Base-by-base conservation (phyloP, 139 green algal species). In the Edaphochlamys debaryana region DNA sequence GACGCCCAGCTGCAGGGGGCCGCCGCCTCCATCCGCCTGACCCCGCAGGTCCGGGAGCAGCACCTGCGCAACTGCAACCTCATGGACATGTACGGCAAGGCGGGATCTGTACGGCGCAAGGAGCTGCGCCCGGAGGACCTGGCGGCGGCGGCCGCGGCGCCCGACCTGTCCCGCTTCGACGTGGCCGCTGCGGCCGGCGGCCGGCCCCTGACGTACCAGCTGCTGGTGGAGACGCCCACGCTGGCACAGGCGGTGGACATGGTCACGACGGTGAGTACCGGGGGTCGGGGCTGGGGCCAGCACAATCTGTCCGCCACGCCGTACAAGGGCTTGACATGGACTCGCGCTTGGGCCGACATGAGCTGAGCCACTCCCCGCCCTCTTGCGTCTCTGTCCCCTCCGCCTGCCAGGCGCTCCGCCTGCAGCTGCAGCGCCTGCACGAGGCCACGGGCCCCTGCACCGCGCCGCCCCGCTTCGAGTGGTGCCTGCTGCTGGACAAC, bases 401-500 rank as follows among this genome's bases (percentile, higher is more conserved):
- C n/a, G 20, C 27, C 19, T n/a, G 17, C 20, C 73, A 80, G 73
- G 54, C 73, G 27, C 73, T 80, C 20, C 60, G 75, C 15, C 23
- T 48, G 32, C 34, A 52, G 7, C 77, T 22, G 42, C 50, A 88
- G 77, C 60, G 42, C 41, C 74, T 88, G 22, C 82, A 85, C 77
- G 37, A 62, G 30, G 37, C 38, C 60, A 54, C 41, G 32, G 29
- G 23, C 8, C 52, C 73, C 79, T 45, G 56, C 62, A 41, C 25
- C 37, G 36, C 27, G 30, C 45, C 45, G 42, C 69, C 69, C 5
- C 67, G 36, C 85, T 83, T 89, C 71, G 84, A 91, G 72, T 79
- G 77, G 42, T 88, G 79, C 42, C 52, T 91, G 36, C 71, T 87
- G 67, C 41, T 91, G 20, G 87, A 91, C 83, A 91, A 91, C 84